A percentile compares a stretch with the other conserved stretches of the same genome.
phyloP scores from a whole-genome alignment of 768 basidiomycete genomes.

The Zangia roseola region DNA sequence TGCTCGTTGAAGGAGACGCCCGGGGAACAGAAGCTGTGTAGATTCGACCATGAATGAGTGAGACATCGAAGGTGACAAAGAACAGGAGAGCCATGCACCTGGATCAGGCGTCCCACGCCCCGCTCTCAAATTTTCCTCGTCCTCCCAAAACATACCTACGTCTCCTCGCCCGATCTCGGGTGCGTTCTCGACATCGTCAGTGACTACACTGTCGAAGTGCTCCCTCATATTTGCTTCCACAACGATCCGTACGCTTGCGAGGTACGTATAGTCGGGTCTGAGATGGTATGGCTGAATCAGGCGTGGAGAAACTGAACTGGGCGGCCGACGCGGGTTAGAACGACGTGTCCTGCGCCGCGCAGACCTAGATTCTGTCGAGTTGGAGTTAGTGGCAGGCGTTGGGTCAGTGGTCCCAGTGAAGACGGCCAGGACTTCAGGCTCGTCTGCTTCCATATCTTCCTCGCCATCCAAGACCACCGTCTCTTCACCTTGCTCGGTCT shows the following conservation, averaged over 20 bases:
- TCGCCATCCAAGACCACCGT: slow-evolving; percentile 9
- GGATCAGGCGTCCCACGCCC: background rate
- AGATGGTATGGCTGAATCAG: slow-evolving; percentile 29
- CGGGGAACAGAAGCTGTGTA: background rate
- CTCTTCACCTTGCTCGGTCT: background rate
- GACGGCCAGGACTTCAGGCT: slow-evolving; percentile 5
- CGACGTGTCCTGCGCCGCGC: slow-evolving; percentile 19
- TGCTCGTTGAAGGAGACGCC: background rate
- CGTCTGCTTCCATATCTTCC: slow-evolving; percentile 11
- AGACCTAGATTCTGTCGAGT: background rate
- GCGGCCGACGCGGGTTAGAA: slow-evolving; percentile 14
- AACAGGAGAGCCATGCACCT: slow-evolving; percentile 2
- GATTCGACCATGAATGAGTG: background rate
- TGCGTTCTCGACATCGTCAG: background rate
- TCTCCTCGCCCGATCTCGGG: slow-evolving; percentile 1
- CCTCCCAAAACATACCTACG: slow-evolving; percentile 28
- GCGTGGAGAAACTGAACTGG: slow-evolving; percentile 15
- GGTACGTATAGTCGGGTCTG: slow-evolving; percentile 51
- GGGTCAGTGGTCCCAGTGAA: background rate
- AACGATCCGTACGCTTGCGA: slow-evolving; percentile 48
- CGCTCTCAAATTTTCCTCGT: slow-evolving; percentile 17
- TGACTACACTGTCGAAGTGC: slow-evolving; percentile 17
- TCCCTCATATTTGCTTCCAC: slow-evolving; percentile 53
- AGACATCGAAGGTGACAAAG: background rate
- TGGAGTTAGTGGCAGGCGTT: background rate